Conservation (phyloP, 2,329 filamentous ascomycete species). For the Aspergillus pseudonomiae region DNA sequence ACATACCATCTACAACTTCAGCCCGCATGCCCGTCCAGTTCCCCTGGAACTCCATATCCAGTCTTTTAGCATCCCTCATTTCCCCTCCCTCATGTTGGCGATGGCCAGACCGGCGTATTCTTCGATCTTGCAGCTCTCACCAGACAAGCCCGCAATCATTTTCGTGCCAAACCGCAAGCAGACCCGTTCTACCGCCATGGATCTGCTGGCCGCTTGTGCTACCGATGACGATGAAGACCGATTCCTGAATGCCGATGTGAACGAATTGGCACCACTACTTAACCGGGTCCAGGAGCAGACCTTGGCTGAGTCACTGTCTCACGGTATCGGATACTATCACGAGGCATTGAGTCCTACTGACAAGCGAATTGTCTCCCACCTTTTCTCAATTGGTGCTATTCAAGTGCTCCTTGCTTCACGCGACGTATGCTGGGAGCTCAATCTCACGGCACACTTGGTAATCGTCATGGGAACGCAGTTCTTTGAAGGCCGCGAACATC, state of each 20-base stretch:
- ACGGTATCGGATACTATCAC: constrained; percentile 96
- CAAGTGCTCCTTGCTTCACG: constrained; percentile 81
- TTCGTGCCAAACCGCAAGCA: constrained; percentile 96
- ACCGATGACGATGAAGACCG: constrained; percentile 91
- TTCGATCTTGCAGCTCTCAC: constrained; percentile 83
- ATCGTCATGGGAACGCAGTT: constrained; percentile 98
- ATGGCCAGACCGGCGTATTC: constrained; percentile 96
- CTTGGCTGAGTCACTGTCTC: constrained; percentile 83
- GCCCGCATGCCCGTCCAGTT: constrained; percentile 83
- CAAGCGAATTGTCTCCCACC: constrained; percentile 89
- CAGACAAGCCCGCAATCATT: constrained; percentile 85
- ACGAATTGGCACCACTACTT: constrained; percentile 80
- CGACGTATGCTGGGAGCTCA: constrained; percentile 95
- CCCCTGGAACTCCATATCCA: constrained; percentile 93
- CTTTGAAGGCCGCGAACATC: constrained; percentile 93
- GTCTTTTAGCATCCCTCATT: constrained; percentile 93
- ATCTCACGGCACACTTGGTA: constrained; percentile 84
- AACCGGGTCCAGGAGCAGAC: constrained; percentile 83
- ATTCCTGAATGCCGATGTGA: constrained; percentile 82
- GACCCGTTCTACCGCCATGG: constrained; percentile 80
- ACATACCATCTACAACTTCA: constrained; percentile 99
- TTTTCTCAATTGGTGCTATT: constrained; percentile 86
- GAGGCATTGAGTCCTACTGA: constrained; percentile 88
- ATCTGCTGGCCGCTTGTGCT: constrained; percentile 83
- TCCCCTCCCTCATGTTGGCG: constrained; percentile 95